Conservation (phyloP, 164 flowering plant genomes). For the Santalum album region DNA sequence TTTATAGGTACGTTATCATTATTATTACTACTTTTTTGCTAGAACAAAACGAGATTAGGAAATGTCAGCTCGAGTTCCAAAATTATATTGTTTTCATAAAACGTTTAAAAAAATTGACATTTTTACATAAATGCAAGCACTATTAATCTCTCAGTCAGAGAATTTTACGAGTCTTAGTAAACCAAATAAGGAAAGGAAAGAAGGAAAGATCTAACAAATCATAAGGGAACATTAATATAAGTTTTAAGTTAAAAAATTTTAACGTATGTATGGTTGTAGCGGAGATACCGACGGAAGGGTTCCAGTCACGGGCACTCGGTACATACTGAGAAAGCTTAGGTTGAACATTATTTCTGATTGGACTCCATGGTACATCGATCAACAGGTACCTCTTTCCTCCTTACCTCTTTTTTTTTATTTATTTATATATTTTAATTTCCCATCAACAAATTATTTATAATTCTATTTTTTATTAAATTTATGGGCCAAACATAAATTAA, state of each 20-base stretch:
- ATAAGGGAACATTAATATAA: not conserved
- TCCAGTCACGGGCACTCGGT: slow-evolving; percentile 65
- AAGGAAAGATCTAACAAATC: too few relatives aligned
- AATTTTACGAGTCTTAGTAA: too few relatives aligned
- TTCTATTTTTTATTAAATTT: not conserved
- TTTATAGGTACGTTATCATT: slow-evolving; percentile 48
- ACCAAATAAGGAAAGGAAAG: too few relatives aligned
- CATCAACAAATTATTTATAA: not conserved
- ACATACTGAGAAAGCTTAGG: slow-evolving; percentile 37
- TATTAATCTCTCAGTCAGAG: too few relatives aligned
- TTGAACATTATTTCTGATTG: slow-evolving; percentile 43
- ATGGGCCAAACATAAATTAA: too few relatives aligned
- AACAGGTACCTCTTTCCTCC: slow-evolving; percentile 32
- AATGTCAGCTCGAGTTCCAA: too few relatives aligned
- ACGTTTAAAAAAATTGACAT: too few relatives aligned
- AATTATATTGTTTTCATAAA: not conserved
- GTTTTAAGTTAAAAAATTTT: not conserved
- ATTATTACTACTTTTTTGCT: too few relatives aligned
- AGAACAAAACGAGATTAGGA: too few relatives aligned
- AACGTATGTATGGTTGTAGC: slow-evolving; percentile 24
- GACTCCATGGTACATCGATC: slow-evolving; percentile 53
- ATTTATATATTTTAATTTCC: not conserved
- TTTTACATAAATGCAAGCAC: too few relatives aligned
- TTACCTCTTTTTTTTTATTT: too few relatives aligned
- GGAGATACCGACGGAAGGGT: slow-evolving; percentile 76